Evolutionary conservation across 129 eudicot genomes (phyloP).

Genomic region (Daucus carota): DNA sequence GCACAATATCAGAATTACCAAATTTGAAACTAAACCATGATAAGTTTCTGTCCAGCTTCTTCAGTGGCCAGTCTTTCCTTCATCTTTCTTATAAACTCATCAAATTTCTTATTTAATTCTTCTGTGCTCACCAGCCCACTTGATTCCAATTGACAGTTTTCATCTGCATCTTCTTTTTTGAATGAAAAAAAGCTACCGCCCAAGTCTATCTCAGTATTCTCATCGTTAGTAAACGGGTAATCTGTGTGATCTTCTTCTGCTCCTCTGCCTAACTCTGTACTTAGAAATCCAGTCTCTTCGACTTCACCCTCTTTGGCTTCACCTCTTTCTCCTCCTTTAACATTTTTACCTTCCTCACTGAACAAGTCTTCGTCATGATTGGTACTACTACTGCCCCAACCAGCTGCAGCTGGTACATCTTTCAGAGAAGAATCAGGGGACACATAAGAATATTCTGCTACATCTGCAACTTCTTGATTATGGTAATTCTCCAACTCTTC

Average conservation of each 20-base stretch:
- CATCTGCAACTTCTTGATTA: not conserved
- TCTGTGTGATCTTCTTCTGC: not conserved
- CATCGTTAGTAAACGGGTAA: not conserved
- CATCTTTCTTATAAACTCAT: slow-evolving; percentile 43
- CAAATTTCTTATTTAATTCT: slow-evolving; percentile 38
- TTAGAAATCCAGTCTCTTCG: not conserved
- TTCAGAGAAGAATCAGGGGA: not conserved
- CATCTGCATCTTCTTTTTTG: not conserved
- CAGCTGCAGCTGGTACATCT: not conserved
- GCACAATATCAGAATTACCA: not conserved
- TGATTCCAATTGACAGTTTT: slow-evolving; percentile 7
- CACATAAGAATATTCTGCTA: not conserved
- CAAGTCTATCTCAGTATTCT: not conserved
- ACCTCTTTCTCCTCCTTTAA: not conserved
- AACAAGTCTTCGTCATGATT: not conserved
- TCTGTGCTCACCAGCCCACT: slow-evolving; percentile 25
- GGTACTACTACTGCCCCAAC: not conserved
- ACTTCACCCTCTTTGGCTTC: not conserved
- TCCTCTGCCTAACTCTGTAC: not conserved
- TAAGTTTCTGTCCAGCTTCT: slow-evolving; percentile 22
- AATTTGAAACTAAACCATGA: slow-evolving; percentile 15
- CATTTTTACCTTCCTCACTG: not conserved
- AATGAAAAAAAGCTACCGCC: not conserved
- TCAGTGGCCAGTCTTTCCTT: slow-evolving; percentile 31
- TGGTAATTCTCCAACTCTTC: not conserved